Evolutionary conservation across 495 filamentous ascomycete genomes (phyloP).

Genomic region (Aspergillus sclerotioniger): DNA sequence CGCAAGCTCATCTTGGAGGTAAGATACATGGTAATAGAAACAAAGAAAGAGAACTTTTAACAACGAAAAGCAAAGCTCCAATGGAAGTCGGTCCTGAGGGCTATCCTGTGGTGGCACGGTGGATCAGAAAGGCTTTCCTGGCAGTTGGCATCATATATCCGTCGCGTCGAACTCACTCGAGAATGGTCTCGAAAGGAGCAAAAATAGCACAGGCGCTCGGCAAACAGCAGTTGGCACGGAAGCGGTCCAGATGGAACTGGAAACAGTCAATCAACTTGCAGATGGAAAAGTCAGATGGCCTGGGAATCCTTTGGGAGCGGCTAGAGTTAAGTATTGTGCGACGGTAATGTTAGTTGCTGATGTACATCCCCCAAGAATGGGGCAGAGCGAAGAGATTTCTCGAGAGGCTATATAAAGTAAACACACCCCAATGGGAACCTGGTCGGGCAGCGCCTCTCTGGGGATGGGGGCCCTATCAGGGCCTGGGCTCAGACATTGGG

Average conservation of each 20-base stretch:
- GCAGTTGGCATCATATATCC: conserved; percentile 22
- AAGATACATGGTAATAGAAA: conserved; percentile 10
- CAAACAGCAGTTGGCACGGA: conserved; percentile 3
- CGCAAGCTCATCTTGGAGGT: conserved; percentile 28
- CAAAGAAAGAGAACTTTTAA: conserved; percentile 7
- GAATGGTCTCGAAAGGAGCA: conserved; percentile 15
- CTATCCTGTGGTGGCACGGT: conserved; percentile 21
- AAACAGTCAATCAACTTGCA: conserved; percentile 8
- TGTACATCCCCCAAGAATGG: conserved; percentile 14
- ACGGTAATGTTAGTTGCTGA: conserved; percentile 17
- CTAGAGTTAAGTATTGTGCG: conserved; percentile 17
- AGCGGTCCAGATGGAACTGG: conserved; percentile 5
- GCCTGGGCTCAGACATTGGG: conserved; percentile 21
- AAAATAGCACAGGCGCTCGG: background rate
- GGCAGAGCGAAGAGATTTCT: conserved; percentile 12
- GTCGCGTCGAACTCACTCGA: conserved; percentile 20
- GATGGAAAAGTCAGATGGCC: background rate
- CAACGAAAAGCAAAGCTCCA: conserved; percentile 6
- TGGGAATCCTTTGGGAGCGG: conserved; percentile 1
- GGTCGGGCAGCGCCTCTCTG: conserved; percentile 26
- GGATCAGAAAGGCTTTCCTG: conserved; percentile 19
- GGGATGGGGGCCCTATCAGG: conserved; percentile 25
- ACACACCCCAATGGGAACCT: conserved; percentile 15
- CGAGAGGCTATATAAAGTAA: conserved; percentile 19
- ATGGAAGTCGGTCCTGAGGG: background rate